Conservation (phyloP, 371 early-diverging fungal genomes). For the Rhizopus arrhizus region DNA sequence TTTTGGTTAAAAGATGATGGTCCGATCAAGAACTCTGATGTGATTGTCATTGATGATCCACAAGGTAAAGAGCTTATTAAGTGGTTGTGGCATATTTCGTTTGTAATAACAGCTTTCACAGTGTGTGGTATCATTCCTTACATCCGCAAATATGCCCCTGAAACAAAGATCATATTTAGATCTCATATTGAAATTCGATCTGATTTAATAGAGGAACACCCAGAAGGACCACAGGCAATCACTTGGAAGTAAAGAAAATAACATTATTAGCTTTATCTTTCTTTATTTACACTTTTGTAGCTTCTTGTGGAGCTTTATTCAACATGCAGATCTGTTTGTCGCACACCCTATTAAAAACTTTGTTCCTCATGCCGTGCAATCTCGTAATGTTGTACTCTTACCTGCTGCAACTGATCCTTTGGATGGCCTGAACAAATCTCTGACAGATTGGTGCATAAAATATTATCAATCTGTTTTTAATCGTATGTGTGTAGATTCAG, state of each 20-base stretch:
- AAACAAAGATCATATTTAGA: slow-evolving; percentile 76
- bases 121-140: slow-evolving; percentile 76
- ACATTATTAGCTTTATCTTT: not conserved
- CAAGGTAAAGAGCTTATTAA: slow-evolving; percentile 52
- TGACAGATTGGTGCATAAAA: slow-evolving; percentile 47
- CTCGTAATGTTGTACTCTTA: slow-evolving; percentile 64
- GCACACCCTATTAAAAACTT: slow-evolving; percentile 79
- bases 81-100: not conserved
- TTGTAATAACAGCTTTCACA: slow-evolving; percentile 16
- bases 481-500: slow-evolving; percentile 71
- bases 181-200: slow-evolving; percentile 86
- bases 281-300: slow-evolving; percentile 15
- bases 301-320: slow-evolving; percentile 76
- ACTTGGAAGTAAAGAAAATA: slow-evolving; percentile 58
- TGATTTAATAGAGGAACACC: slow-evolving; percentile 64
- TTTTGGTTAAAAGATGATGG: slow-evolving; percentile 76
- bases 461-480: slow-evolving; percentile 82
- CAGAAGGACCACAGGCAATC: slow-evolving; percentile 60
- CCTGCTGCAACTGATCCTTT: slow-evolving; percentile 80
- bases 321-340: slow-evolving; percentile 75
- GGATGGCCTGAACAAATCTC: slow-evolving; percentile 76
- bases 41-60: slow-evolving; percentile 89
- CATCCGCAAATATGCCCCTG: slow-evolving; percentile 71
- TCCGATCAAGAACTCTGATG: slow-evolving; percentile 68
- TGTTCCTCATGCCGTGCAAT: slow-evolving; percentile 73